Base-by-base conservation (phyloP, 2,329 filamentous ascomycete genomes). In the Periconia sp. region DNA sequence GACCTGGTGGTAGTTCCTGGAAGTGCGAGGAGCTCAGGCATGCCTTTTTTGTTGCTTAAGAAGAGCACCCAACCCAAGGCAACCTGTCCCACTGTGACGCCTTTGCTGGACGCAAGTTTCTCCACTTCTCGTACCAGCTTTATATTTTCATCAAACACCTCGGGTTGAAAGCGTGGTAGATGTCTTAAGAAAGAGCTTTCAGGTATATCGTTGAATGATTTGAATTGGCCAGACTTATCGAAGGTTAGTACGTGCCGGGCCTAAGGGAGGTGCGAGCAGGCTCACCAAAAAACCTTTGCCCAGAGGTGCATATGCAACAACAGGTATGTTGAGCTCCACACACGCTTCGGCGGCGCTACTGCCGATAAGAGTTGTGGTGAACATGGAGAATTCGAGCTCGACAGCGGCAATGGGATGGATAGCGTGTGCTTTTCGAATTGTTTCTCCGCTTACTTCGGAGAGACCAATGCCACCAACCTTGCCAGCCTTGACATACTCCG, bases 291-390 rank as follows among this genome's bases (percentile, higher is more conserved):
- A 81, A 1, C 85, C 85, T 23, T 82, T 77, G 5, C 88, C 86
- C 0, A 92, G 77, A 1, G 90, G 89, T 43, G 86, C 87, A 73
- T 91, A 92, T 3, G 71, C 70, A n/a, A 91, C 74, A 45, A 92
- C 75, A 0, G 88, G 86, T 55, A 93, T 91, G 45, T 79, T 76
- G 44, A 88, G 72, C 66, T 92, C 80, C 1, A 76, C 79, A 56
- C 84, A 86, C 1, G 80, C 76, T 49, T 76, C 65, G 2, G 82
- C 81, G 1, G 87, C 77, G 17, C 80, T 84, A 56, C 87, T 86
- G 17, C 80, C 69, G 6, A 86, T 69, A 44, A 85, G 80, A 23
- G 85, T 79, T 2, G 81, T 83, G 6, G 74, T 74, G 75, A 79
- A 87, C 1, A 86, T 73, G 15, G 79, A 82, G 52, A 86, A 76